Conservation (phyloP, 129 eudicot species). For the Ambrosia artemisiifolia region DNA sequence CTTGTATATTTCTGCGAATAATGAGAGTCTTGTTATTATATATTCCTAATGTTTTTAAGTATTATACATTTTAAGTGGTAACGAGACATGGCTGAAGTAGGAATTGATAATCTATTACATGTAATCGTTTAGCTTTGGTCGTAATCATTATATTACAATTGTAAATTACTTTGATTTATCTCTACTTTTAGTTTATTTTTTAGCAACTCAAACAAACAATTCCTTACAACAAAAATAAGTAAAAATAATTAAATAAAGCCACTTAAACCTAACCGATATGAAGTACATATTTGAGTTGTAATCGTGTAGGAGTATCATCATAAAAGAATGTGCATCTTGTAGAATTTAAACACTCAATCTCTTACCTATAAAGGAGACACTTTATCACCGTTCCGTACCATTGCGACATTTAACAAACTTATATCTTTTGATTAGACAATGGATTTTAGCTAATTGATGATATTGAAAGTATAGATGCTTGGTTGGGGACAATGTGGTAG, state of each 20-base stretch:
- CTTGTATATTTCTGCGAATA: too few relatives aligned
- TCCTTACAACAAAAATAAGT: not conserved
- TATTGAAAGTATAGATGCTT: constrained; percentile 7
- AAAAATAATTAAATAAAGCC: not conserved
- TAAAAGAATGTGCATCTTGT: too few relatives aligned
- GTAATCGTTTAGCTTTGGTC: too few relatives aligned
- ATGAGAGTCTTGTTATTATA: too few relatives aligned
- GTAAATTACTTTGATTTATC: not conserved
- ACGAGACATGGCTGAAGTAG: too few relatives aligned
- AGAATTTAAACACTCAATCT: too few relatives aligned
- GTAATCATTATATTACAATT: not conserved
- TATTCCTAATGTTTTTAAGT: too few relatives aligned
- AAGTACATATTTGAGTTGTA: not conserved
- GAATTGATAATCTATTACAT: too few relatives aligned
- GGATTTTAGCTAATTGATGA: not conserved
- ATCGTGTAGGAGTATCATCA: too few relatives aligned
- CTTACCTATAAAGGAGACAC: too few relatives aligned
- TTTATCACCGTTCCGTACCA: too few relatives aligned
- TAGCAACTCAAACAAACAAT: not conserved
- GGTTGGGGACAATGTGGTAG: constrained; percentile 16
- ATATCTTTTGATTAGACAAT: not conserved
- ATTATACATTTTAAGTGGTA: too few relatives aligned
- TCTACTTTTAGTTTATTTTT: not conserved
- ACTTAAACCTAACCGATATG: not conserved
- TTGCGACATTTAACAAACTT: not conserved